phyloP scores from a whole-genome alignment of 805 yeast genomes.

The Phaffomyces antillensis region DNA sequence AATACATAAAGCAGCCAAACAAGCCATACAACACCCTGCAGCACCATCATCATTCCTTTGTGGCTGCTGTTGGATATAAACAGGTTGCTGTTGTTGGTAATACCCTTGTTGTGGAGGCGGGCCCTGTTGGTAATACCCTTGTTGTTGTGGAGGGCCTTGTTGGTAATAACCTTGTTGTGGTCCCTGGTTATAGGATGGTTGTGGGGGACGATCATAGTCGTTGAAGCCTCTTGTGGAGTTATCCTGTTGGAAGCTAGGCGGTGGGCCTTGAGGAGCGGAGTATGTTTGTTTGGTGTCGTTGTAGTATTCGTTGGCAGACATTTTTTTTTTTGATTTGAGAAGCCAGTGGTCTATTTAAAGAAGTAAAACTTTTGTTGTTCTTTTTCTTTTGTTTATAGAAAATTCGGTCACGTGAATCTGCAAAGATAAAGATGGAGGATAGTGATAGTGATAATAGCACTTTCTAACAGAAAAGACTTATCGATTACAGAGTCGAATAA shows the following conservation, averaged over 20 bases:
- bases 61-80: slow-evolving; percentile 44
- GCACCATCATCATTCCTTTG: slow-evolving; percentile 26
- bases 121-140: neutral
- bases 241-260: slow-evolving; percentile 2
- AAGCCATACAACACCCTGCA: slow-evolving; percentile 38
- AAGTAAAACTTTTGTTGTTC: no score
- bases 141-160: slow-evolving; percentile 11
- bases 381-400: no score
- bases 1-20: slow-evolving; percentile 48
- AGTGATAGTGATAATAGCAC: no score
- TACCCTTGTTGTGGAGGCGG: slow-evolving; percentile 29
- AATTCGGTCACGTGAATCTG: no score
- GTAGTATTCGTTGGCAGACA: slow-evolving; percentile 25
- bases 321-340: slow-evolving; percentile 1
- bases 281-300: slow-evolving; percentile 14
- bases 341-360: neutral
- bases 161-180: slow-evolving; percentile 3
- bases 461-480: no score
- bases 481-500: no score
- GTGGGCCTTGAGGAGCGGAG: slow-evolving; percentile 10
- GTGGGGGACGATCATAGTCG: slow-evolving; percentile 17
- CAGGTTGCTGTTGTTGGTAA: slow-evolving; percentile 43
- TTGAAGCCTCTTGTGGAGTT: slow-evolving; percentile 13
- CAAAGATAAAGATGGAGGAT: no score
- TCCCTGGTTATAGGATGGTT: slow-evolving; percentile 6